phyloP scores from a whole-genome alignment of 352 stramenopile species.

The Pythium folliculosum region DNA sequence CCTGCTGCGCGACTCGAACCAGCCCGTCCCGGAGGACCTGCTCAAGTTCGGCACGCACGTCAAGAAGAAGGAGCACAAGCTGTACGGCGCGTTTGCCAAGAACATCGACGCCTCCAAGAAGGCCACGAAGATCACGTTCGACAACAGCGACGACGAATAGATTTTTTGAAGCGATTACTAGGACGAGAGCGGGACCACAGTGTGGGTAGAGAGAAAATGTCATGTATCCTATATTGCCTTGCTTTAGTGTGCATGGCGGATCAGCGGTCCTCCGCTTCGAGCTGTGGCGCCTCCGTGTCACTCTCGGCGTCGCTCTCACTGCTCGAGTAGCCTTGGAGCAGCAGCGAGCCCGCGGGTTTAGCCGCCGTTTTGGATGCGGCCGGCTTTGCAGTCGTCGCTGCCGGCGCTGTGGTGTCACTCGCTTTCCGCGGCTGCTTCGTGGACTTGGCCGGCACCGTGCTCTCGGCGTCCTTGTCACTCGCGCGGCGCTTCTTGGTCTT shows the following conservation, averaged over 20 bases:
- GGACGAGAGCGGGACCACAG: not conserved
- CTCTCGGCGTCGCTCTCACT: conserved; percentile 31
- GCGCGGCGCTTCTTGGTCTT: conserved; percentile 58
- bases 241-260: not conserved
- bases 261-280: no score
- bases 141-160: conserved; percentile 61
- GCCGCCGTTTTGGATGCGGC: not conserved
- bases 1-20: conserved; percentile 93
- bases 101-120: conserved; percentile 95
- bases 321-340: conserved; percentile 56
- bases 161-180: no score
- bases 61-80: conserved; percentile 99
- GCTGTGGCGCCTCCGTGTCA: not conserved
- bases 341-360: conserved; percentile 19
- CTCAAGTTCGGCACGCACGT: conserved; percentile 99
- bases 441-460: not conserved
- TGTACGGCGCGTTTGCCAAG: conserved; percentile 97
- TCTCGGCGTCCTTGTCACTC: not conserved
- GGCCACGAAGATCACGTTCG: conserved; percentile 98
- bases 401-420: not conserved
- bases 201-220: not conserved
- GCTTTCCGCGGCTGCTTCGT: conserved; percentile 11
- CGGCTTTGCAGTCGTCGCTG: not conserved
- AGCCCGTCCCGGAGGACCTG: conserved; percentile 92
- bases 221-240: conserved; percentile 10